Conservation (phyloP, 306 rosid species). For the Fragaria iinumae region DNA sequence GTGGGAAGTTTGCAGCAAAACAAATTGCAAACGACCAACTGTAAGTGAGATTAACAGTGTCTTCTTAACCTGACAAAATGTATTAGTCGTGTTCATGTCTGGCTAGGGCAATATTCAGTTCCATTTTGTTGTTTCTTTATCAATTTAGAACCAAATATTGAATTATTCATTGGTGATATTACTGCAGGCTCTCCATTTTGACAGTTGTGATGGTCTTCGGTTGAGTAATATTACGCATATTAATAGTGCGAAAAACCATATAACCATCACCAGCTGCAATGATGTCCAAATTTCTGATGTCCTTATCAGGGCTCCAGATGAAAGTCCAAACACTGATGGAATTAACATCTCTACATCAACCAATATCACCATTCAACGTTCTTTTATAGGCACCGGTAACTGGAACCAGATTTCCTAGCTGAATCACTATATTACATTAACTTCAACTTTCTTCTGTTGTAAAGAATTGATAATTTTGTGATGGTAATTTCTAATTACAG, state of each 20-base stretch:
- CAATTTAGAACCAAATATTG: neutral
- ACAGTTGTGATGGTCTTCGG: slow-evolving; percentile 21
- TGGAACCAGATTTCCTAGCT: neutral
- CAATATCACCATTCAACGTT: slow-evolving; percentile 21
- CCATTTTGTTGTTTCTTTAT: too few species aligned
- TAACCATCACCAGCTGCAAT: slow-evolving; percentile 27
- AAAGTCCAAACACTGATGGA: slow-evolving; percentile 64
- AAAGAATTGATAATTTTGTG: neutral
- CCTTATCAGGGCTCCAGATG: slow-evolving; percentile 33
- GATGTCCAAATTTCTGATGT: slow-evolving; percentile 10
- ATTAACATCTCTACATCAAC: slow-evolving; percentile 32
- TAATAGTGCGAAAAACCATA: slow-evolving; percentile 39
- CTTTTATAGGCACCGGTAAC: slow-evolving; percentile 36
- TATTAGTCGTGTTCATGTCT: neutral
- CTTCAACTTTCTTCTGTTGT: neutral
- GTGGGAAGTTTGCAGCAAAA: slow-evolving; percentile 30
- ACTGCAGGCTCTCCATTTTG: slow-evolving; percentile 31
- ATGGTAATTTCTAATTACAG: slow-evolving; percentile 22
- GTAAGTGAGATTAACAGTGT: slow-evolving; percentile 18
- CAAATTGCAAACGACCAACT: slow-evolving; percentile 18
- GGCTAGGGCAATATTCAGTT: neutral
- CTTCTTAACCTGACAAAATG: neutral
- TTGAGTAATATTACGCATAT: slow-evolving; percentile 12
- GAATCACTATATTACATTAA: neutral
- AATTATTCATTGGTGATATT: neutral